Evolutionary conservation across 78 protist genomes (phyloP).

Genomic region (Cavenderia fasciculata): DNA sequence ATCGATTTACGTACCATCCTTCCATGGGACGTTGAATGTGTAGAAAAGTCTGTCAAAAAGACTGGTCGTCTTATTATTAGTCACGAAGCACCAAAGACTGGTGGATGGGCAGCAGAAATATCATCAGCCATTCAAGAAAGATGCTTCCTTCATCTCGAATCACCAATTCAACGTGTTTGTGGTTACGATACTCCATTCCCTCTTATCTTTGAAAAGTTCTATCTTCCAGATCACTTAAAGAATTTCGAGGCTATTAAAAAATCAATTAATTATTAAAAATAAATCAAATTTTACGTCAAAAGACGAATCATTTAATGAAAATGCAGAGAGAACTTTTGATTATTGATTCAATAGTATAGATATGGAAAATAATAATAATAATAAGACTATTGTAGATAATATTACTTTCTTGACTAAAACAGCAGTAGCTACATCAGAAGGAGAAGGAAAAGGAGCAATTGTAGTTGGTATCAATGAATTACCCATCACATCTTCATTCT

Average conservation of each 20-base stretch:
- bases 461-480: no score
- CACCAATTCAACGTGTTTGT: slow-evolving; percentile 95
- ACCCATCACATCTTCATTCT: no score
- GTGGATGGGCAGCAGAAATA: slow-evolving; percentile 97
- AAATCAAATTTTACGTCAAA: no score
- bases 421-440: no score
- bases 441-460: no score
- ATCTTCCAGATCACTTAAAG: slow-evolving; percentile 93
- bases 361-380: no score
- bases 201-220: slow-evolving; percentile 91
- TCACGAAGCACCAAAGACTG: slow-evolving; percentile 97
- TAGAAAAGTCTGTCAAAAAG: slow-evolving; percentile 87
- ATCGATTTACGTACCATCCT: slow-evolving; percentile 90
- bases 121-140: slow-evolving; percentile 89
- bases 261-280: slow-evolving; percentile 67
- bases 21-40: slow-evolving; percentile 94
- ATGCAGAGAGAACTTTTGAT: no score
- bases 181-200: slow-evolving; percentile 98
- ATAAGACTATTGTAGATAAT: no score
- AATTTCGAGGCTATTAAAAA: slow-evolving; percentile 90
- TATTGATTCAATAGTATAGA: no score
- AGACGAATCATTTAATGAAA: no score
- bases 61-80: slow-evolving; percentile 90
- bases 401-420: no score
- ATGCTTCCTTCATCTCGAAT: slow-evolving; percentile 95